Evolutionary conservation across 2,329 filamentous ascomycete genomes (phyloP).

Genomic region (Aspergillus pseudoglaucus): DNA sequence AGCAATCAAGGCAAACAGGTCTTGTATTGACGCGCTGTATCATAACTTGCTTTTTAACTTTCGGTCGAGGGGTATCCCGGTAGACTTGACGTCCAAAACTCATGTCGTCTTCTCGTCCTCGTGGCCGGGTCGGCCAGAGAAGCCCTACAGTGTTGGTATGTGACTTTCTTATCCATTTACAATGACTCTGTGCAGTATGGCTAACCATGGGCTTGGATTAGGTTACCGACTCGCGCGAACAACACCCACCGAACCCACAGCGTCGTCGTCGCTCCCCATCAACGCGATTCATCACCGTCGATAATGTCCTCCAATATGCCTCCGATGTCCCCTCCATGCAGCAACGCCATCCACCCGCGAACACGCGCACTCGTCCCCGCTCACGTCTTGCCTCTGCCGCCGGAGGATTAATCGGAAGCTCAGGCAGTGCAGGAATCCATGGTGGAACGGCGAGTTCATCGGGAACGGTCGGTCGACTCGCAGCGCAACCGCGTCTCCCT

Average conservation of each 20-base stretch:
- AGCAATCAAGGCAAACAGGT: no score
- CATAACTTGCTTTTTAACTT: not conserved
- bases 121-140: conserved; percentile 32
- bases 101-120: conserved; percentile 24
- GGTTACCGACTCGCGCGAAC: conserved; percentile 42
- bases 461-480: conserved; percentile 51
- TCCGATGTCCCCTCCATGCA: conserved; percentile 94
- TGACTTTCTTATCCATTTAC: conserved; percentile 4
- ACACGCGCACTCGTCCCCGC: conserved; percentile 21
- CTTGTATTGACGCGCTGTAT: no score
- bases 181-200: conserved; percentile 6
- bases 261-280: conserved; percentile 29
- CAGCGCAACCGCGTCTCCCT: conserved; percentile 58
- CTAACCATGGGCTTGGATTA: conserved; percentile 5
- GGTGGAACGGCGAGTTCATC: conserved; percentile 43
- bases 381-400: conserved; percentile 28
- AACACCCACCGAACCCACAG: conserved; percentile 21
- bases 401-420: conserved; percentile 37
- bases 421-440: conserved; percentile 25
- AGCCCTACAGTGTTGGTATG: conserved; percentile 41
- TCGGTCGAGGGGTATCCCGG: not conserved
- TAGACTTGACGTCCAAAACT: conserved; percentile 1
- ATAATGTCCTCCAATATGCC: conserved; percentile 89
- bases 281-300: conserved; percentile 78
- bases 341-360: conserved; percentile 60